A percentile compares a stretch with the other conserved stretches of the same genome.
Evolutionary conservation across 176 grass and related monocot genomes (phyloP).

Genomic region (Oryza nivara): DNA sequence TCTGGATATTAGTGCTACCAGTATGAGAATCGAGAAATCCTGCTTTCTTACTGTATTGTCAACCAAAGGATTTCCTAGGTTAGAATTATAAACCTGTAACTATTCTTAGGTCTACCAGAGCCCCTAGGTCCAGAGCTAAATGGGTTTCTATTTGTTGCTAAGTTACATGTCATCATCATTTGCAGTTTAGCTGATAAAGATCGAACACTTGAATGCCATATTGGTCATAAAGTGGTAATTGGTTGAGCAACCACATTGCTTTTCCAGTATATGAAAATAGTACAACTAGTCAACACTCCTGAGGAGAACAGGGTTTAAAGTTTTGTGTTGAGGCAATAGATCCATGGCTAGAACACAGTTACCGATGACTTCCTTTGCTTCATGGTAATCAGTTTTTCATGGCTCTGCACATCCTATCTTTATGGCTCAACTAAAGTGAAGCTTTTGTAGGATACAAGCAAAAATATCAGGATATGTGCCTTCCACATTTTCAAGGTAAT

Average conservation of each 20-base stretch:
- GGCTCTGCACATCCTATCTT: neutral
- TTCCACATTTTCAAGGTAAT: constrained; percentile 99
- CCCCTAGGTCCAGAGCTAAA: constrained; percentile 15
- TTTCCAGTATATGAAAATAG: too few relatives aligned
- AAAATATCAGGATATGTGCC: constrained; percentile 98
- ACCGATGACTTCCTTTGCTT: constrained; percentile 27
- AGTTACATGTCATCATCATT: constrained; percentile 22
- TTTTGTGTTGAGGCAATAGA: neutral
- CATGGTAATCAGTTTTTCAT: constrained; percentile 28
- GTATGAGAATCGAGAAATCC: constrained; percentile 32
- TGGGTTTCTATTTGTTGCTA: constrained; percentile 23
- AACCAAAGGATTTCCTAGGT: constrained; percentile 11
- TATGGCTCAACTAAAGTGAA: constrained; percentile 28
- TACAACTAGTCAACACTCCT: neutral
- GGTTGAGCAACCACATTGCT: neutral
- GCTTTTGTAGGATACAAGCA: constrained; percentile 88
- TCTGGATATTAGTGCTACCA: constrained; percentile 2
- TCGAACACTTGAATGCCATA: neutral
- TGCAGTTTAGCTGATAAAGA: neutral
- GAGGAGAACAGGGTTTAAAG: neutral
- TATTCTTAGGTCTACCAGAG: constrained; percentile 14
- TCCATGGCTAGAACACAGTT: neutral
- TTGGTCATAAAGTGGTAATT: neutral
- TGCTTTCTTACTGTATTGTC: neutral
- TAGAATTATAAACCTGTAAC: neutral